phyloP scores from a whole-genome alignment of 495 filamentous ascomycete species.

The Xylaria castorea region DNA sequence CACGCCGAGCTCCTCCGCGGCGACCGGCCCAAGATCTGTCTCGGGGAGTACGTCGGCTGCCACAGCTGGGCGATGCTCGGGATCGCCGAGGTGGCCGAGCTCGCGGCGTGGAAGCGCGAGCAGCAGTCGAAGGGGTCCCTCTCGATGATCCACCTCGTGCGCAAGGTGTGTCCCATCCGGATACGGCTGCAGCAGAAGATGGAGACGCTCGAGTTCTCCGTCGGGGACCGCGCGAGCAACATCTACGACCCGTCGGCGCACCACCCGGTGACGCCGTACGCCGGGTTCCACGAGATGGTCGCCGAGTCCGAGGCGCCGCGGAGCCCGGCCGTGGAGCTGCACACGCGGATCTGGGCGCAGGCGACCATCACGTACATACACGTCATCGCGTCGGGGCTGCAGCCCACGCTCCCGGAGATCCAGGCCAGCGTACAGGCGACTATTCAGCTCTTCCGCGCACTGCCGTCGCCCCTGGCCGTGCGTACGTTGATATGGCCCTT shows the following conservation, averaged over 20 bases:
- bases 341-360: constrained; percentile 45
- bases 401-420: constrained; percentile 40
- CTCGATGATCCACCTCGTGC: constrained; percentile 43
- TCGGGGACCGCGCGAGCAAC: constrained; percentile 33
- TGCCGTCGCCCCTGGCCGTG: constrained; percentile 34
- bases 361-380: constrained; percentile 41
- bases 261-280: constrained; percentile 22
- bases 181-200: constrained; percentile 40
- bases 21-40: constrained; percentile 39
- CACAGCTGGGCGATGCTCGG: constrained; percentile 45
- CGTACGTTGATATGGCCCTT: constrained; percentile 45
- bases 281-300: constrained; percentile 22
- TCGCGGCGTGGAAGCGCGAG: constrained; percentile 47
- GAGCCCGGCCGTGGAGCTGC: constrained; percentile 20
- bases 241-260: constrained; percentile 33
- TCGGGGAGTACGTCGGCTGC: constrained; percentile 42
- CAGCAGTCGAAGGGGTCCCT: constrained; percentile 40
- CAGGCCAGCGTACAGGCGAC: constrained; percentile 40
- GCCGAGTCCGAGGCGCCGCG: constrained; percentile 19
- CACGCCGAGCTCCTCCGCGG: constrained; percentile 46
- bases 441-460: constrained; percentile 36
- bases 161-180: constrained; percentile 45
- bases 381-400: constrained; percentile 40
- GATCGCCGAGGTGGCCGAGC: constrained; percentile 44
- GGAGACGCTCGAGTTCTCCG: constrained; percentile 36